phyloP scores from a whole-genome alignment of 305 asterid species.

The Fraxinus dipetala region DNA sequence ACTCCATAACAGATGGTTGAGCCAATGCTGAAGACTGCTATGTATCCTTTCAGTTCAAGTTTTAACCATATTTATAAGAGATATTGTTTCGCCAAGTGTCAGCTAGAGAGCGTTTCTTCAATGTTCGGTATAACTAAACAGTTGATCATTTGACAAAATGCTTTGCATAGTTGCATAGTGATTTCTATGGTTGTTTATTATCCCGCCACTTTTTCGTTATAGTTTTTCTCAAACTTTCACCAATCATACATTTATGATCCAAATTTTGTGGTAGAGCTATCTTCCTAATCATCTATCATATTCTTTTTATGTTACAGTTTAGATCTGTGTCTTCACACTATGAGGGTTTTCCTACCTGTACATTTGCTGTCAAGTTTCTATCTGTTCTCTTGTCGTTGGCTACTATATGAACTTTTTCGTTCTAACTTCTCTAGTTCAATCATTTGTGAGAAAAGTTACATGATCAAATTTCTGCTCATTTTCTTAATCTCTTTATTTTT shows the following conservation, averaged over 20 bases:
- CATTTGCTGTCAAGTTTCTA: background rate
- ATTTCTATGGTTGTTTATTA: background rate
- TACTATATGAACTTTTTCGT: background rate
- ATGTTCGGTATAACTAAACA: background rate
- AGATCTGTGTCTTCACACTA: background rate
- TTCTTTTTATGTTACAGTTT: background rate
- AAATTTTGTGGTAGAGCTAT: background rate
- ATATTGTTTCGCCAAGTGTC: background rate
- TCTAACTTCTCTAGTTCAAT: background rate
- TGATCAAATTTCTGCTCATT: background rate
- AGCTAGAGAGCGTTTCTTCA: background rate
- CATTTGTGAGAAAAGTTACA: background rate
- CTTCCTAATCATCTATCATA: background rate
- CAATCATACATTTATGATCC: background rate
- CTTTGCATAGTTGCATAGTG: background rate
- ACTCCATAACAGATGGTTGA: constrained; percentile 69
- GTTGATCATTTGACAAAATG: background rate
- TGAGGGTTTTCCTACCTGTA: background rate
- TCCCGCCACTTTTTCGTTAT: background rate
- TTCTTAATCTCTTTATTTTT: background rate
- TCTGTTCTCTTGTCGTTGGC: background rate
- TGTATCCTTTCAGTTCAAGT: constrained; percentile 55
- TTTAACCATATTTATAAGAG: background rate
- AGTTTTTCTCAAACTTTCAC: background rate
- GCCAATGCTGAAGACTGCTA: constrained; percentile 75